Conservation (phyloP, 495 filamentous ascomycete species). For the Penicillium steckii region DNA sequence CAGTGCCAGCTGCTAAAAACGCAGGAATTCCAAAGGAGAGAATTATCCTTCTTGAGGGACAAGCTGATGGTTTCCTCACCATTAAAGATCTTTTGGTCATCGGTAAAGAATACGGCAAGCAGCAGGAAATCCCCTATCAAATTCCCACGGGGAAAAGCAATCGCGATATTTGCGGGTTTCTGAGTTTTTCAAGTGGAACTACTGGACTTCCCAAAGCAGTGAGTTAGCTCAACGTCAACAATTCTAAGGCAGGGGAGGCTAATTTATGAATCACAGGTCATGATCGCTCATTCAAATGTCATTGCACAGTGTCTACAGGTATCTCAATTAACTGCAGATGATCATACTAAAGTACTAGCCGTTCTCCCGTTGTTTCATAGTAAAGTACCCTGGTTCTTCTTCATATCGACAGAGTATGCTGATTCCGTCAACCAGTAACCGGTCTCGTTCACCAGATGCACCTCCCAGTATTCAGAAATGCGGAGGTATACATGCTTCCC, state of each 20-base stretch:
- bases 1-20: constrained; percentile 48
- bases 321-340: constrained; percentile 41
- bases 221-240: constrained; percentile 6
- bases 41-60: constrained; percentile 56
- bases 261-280: constrained; percentile 37
- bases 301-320: constrained; percentile 63
- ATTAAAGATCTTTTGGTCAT: constrained; percentile 49
- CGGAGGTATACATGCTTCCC: constrained; percentile 58
- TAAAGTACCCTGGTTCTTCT: neutral
- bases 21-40: constrained; percentile 49
- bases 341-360: constrained; percentile 49
- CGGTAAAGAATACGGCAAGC: constrained; percentile 35
- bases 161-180: constrained; percentile 52
- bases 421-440: constrained; percentile 30
- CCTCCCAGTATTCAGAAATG: constrained; percentile 55
- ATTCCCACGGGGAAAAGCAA: constrained; percentile 52
- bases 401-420: neutral
- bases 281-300: constrained; percentile 63
- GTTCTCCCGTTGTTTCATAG: constrained; percentile 56
- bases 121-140: constrained; percentile 41
- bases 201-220: constrained; percentile 31
- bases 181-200: constrained; percentile 52
- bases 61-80: constrained; percentile 44
- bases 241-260: neutral
- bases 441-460: constrained; percentile 61